Evolutionary conservation across 78 protist genomes (phyloP).

Genomic region (Dictyostelium intermedium): DNA sequence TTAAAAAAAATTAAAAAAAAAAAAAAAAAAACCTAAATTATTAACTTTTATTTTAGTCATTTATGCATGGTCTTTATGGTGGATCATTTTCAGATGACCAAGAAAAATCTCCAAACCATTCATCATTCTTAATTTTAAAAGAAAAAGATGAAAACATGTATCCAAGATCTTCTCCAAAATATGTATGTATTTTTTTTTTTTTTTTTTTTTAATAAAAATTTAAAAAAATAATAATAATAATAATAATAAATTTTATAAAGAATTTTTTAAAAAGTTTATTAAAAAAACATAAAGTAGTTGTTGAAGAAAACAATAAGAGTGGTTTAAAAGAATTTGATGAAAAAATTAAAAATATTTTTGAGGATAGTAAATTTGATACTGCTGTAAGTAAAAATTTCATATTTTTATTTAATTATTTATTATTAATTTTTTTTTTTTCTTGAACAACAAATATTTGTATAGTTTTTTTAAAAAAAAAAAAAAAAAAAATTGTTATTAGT

Average conservation of each 20-base stretch:
- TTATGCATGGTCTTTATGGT: slow-evolving; percentile 66
- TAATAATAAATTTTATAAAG: too few species aligned
- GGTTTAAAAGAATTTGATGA: not conserved
- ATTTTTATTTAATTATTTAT: too few species aligned
- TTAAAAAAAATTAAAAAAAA: not conserved
- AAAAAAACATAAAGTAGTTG: slow-evolving; percentile 7
- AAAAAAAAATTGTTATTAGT: not conserved
- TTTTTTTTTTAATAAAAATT: too few species aligned
- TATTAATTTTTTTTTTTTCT: too few species aligned
- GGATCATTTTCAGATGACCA: slow-evolving; percentile 41
- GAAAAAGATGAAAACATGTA: slow-evolving; percentile 49
- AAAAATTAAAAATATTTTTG: slow-evolving; percentile 19
- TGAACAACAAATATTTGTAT: too few species aligned
- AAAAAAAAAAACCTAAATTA: not conserved
- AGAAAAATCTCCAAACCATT: slow-evolving; percentile 36
- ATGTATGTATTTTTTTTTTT: too few species aligned
- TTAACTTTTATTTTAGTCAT: slow-evolving; percentile 3
- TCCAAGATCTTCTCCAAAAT: slow-evolving; percentile 41
- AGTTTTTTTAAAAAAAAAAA: too few species aligned
- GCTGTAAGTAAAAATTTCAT: slow-evolving; percentile 39
- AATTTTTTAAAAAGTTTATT: slow-evolving; percentile 7
- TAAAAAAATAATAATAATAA: too few species aligned
- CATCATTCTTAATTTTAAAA: slow-evolving; percentile 2
- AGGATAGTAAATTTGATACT: slow-evolving; percentile 30
- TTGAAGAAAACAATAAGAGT: slow-evolving; percentile 34